phyloP scores from a whole-genome alignment of 2,329 filamentous ascomycete species.

The Aspergillus texensis region DNA sequence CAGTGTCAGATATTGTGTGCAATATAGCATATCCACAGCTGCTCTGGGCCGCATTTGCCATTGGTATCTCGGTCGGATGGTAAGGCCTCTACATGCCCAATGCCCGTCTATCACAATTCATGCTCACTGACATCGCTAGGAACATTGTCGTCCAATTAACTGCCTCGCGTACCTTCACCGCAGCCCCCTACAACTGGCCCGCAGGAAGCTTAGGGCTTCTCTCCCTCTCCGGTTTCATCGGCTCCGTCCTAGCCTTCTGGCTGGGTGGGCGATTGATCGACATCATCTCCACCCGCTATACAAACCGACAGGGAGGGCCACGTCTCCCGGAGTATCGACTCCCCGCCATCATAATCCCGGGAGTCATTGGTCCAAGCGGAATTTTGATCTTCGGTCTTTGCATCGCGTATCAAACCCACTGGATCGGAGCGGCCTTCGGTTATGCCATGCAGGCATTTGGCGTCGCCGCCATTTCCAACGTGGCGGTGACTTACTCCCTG shows the following conservation, averaged over 20 bases:
- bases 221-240: slow-evolving; percentile 29
- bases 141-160: slow-evolving; percentile 35
- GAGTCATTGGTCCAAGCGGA: slow-evolving; percentile 26
- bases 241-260: slow-evolving; percentile 30
- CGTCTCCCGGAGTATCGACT: slow-evolving; percentile 31
- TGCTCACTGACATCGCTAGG: slow-evolving; percentile 14
- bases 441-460: slow-evolving; percentile 33
- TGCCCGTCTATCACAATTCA: neutral
- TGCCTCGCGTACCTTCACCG: slow-evolving; percentile 29
- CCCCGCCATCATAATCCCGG: slow-evolving; percentile 30
- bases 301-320: slow-evolving; percentile 23
- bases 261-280: slow-evolving; percentile 32
- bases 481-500: slow-evolving; percentile 30
- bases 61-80: slow-evolving; percentile 33
- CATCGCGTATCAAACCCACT: slow-evolving; percentile 25
- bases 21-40: slow-evolving; percentile 29
- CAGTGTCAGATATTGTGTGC: slow-evolving; percentile 25
- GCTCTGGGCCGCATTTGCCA: slow-evolving; percentile 30
- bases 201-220: slow-evolving; percentile 28
- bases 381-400: slow-evolving; percentile 30
- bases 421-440: slow-evolving; percentile 29
- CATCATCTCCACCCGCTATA: slow-evolving; percentile 29
- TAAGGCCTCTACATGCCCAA: slow-evolving; percentile 1
- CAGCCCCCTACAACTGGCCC: slow-evolving; percentile 29
- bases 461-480: slow-evolving; percentile 30